Evolutionary conservation across 768 basidiomycete genomes (phyloP), one percentile per base, ranked within the genome.

Genomic region (Mycena olivaceomarginata): DNA sequence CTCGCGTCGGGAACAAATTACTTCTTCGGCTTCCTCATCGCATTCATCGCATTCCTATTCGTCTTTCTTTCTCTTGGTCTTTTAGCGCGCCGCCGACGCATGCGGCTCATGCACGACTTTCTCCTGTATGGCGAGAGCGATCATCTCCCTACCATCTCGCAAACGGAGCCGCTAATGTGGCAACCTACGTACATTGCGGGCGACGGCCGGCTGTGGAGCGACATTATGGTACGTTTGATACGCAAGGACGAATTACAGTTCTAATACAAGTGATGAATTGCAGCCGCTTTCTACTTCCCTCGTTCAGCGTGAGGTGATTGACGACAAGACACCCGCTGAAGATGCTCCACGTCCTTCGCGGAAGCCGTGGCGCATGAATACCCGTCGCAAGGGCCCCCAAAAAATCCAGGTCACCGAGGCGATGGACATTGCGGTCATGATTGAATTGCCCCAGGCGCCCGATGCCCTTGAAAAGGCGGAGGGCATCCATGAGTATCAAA

Each of bases 241-340:
- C 20, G 25, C 37, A 1, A 45, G 31, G 4, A 18, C 16, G 16
- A 18, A 31, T 25, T 11, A 7, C 6, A 41, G 22, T 25, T 45
- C 9, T 15, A 22, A 41, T 63, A 22, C 39, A 18, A 31, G 53
- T 64, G 41, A 67, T 53, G 45, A 57, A 25, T 9, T 15, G 22
- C 67, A 79, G 78, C 78, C 78, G 63, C 72, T 79, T 31, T 74
- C 75, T 8, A 70, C 65, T 37, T 67, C 64, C 9, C 65, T 74
- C 31, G 41, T 79, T 18, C 64, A 37, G 45, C 75, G 60, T 11
- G 75, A 72, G 12, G 75, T 67, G 20, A 8, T 66, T 5, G 63
- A 76, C 10, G 59, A 66, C 15, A 73, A 70, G 46, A 39, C 45
- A 12, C 45, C 56, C 9, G 3, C 15, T 11, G 74, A 67, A 12